Conservation (phyloP, 2,329 filamentous ascomycete genomes). For the Fusarium sp. region DNA sequence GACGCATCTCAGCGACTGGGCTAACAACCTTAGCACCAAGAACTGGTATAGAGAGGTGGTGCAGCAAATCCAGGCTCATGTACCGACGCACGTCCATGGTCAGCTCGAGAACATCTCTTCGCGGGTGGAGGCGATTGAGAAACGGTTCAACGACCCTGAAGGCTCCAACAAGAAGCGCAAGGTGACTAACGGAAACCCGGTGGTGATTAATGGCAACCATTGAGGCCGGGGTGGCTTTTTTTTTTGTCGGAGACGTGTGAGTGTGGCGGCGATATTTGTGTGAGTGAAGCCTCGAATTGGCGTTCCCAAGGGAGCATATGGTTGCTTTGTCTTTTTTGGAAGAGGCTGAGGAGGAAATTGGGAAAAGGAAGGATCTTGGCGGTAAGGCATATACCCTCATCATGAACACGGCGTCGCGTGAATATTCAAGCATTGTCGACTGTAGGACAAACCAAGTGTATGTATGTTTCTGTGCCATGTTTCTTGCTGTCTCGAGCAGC, state of each 20-base stretch:
- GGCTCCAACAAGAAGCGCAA: constrained; percentile 41
- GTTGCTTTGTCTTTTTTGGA: constrained; percentile 15
- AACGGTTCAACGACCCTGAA: constrained; percentile 13
- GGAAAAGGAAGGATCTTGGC: background rate
- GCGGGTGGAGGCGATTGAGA: constrained; percentile 41
- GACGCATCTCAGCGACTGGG: constrained; percentile 59
- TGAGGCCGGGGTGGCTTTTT: constrained; percentile 8
- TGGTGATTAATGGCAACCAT: constrained; percentile 19
- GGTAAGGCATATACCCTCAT: constrained; percentile 33
- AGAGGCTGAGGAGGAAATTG: background rate
- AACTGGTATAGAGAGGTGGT: constrained; percentile 57
- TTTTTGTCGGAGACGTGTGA: background rate
- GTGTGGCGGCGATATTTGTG: background rate
- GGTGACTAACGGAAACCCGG: constrained; percentile 31
- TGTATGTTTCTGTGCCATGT: background rate
- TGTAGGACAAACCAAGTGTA: background rate
- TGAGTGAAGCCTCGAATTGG: constrained; percentile 3
- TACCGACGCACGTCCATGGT: constrained; percentile 36
- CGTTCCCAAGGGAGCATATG: constrained; percentile 3
- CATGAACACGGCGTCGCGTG: constrained; percentile 23
- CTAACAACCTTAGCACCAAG: constrained; percentile 61
- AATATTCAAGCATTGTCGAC: background rate
- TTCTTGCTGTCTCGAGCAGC: background rate
- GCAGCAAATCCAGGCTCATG: constrained; percentile 49
- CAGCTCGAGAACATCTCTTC: constrained; percentile 36